Evolutionary conservation across 805 yeast species (phyloP).

Genomic region (Cyberlindnera mycetangii): DNA sequence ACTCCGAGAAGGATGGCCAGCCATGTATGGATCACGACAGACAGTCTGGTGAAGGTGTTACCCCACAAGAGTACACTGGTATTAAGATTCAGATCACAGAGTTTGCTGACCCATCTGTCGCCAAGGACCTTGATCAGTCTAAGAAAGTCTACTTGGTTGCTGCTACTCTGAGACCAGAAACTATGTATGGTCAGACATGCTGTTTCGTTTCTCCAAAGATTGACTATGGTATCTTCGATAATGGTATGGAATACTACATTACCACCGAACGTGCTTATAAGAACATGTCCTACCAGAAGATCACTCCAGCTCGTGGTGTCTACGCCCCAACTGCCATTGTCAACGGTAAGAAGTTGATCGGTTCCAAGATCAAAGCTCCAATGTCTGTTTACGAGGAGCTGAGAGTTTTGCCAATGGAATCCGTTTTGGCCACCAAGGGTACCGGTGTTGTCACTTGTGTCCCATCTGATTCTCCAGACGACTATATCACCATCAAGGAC

Average conservation of each 20-base stretch:
- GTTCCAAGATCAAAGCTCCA: constrained; percentile 86
- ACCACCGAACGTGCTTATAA: constrained; percentile 95
- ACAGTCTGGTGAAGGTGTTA: constrained; percentile 93
- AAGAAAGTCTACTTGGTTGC: constrained; percentile 85
- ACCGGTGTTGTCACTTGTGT: constrained; percentile 99
- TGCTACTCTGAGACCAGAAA: constrained; percentile 97
- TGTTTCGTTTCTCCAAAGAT: constrained; percentile 97
- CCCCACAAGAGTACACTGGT: constrained; percentile 95
- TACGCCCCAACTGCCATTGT: constrained; percentile 58
- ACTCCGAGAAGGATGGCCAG: constrained; percentile 97
- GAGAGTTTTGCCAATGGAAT: constrained; percentile 94
- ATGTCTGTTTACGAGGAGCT: constrained; percentile 65
- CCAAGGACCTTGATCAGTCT: constrained; percentile 36
- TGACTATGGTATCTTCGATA: constrained; percentile 85
- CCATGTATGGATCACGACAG: constrained; percentile 99
- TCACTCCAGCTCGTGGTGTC: constrained; percentile 85
- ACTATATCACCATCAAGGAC: constrained; percentile 82
- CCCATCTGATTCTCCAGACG: constrained; percentile 99
- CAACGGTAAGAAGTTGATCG: constrained; percentile 73
- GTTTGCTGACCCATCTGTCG: constrained; percentile 45
- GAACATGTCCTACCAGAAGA: constrained; percentile 93
- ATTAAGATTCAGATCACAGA: constrained; percentile 78
- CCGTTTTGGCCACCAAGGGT: constrained; percentile 92
- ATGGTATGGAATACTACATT: constrained; percentile 71
- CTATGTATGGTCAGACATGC: constrained; percentile 98